A percentile compares a stretch with the other conserved stretches of the same genome.
Evolutionary conservation across 225 moss, liverwort and hornwort genomes (phyloP).

Genomic region (Polytrichum commune): DNA sequence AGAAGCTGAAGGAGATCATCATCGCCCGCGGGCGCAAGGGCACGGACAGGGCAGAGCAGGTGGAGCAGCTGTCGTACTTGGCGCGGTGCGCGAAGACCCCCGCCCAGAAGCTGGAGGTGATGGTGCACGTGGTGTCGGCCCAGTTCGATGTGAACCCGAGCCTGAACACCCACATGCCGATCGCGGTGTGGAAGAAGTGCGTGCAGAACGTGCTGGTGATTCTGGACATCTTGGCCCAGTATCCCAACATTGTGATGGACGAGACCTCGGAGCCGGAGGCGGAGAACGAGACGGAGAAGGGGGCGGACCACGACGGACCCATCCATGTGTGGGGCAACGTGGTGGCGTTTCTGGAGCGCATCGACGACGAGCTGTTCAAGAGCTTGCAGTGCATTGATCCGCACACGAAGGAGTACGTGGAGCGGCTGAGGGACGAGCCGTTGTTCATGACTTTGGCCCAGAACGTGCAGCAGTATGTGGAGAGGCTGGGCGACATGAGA

Average conservation of each 20-base stretch:
- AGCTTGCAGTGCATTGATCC: slow-evolving; percentile 97
- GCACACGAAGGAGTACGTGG: slow-evolving; percentile 96
- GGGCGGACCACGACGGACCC: slow-evolving; percentile 68
- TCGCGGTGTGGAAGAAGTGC: slow-evolving; percentile 92
- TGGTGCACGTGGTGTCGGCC: slow-evolving; percentile 92
- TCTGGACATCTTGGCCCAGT: slow-evolving; percentile 80
- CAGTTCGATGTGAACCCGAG: slow-evolving; percentile 97
- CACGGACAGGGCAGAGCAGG: slow-evolving; percentile 93
- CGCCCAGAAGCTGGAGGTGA: slow-evolving; percentile 91
- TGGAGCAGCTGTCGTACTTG: slow-evolving; percentile 89
- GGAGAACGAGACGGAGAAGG: slow-evolving; percentile 95
- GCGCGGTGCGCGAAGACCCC: slow-evolving; percentile 93
- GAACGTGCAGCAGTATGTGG: slow-evolving; percentile 91
- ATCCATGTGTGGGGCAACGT: slow-evolving; percentile 99
- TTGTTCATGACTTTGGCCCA: slow-evolving; percentile 88
- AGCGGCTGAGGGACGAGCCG: slow-evolving; percentile 90
- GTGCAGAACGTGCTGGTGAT: slow-evolving; percentile 81
- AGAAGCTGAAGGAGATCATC: slow-evolving; percentile 93
- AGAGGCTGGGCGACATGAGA: slow-evolving; percentile 75
- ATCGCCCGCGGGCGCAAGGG: slow-evolving; percentile 92
- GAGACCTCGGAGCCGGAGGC: slow-evolving; percentile 78
- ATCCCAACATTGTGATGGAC: slow-evolving; percentile 88
- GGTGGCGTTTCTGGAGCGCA: slow-evolving; percentile 87
- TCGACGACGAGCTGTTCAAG: slow-evolving; percentile 96
- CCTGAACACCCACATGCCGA: slow-evolving; percentile 97